These are phyloP conservation scores for Brassica napus DNA, from an alignment of 345 rosid species.

Conservation along the genomic window DNA sequence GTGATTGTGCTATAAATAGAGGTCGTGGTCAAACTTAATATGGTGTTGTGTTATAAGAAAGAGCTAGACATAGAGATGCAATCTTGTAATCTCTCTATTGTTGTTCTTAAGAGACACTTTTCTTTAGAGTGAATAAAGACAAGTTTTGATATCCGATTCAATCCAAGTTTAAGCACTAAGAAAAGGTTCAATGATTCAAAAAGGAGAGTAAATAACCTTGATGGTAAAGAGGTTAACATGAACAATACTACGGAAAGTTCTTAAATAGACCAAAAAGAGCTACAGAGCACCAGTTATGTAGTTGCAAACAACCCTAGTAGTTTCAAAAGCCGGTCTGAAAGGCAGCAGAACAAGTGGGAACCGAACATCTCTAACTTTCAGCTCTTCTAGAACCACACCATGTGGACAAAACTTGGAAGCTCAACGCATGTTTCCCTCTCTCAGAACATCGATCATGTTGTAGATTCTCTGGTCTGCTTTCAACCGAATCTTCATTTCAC, in stretches of 20 bases:
- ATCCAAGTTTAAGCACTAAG: no score
- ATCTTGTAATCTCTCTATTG: no score
- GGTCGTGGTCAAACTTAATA: no score
- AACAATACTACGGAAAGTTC: neutral
- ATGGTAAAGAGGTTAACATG: neutral
- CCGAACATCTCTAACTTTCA: neutral
- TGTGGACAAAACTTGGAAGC: conserved; percentile 19
- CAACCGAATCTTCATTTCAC: conserved; percentile 53
- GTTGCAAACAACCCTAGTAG: neutral
- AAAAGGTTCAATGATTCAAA: neutral
- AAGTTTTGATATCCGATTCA: no score
- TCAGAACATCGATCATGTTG: conserved; percentile 80
- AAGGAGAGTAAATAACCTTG: neutral
- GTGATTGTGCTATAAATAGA: no score
- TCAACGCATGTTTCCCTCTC: conserved; percentile 78
- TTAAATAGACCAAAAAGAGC: neutral
- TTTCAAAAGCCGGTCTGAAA: neutral
- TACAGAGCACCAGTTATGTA: neutral
- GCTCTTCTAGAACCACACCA: conserved; percentile 18
- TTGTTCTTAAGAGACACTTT: no score
- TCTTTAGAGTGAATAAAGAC: no score
- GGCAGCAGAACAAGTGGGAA: neutral
- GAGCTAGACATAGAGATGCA: no score
- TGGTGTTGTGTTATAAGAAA: no score
- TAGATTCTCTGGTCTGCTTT: conserved; percentile 75